Evolutionary conservation across 192 early-diverging fungal genomes (phyloP), one percentile per base, ranked within the genome.

Genomic region (Rhizoclosmatium globosum): DNA sequence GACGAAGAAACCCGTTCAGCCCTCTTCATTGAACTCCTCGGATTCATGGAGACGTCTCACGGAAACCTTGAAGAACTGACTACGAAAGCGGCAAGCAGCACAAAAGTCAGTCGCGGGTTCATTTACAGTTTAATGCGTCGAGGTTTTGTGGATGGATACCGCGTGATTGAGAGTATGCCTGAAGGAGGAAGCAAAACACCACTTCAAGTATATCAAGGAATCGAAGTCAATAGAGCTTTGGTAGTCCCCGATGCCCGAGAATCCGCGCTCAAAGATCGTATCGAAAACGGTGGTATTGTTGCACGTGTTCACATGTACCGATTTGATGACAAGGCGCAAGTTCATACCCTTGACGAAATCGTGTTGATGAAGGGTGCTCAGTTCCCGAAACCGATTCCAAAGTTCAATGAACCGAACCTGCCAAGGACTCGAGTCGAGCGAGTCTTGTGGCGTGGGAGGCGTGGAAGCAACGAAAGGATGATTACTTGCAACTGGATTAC

Each of bases 1-100:
- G 76, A 71, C 3, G 84, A 81, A 64, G 68, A 44, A 41, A 72
- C 79, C 46, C 84, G 85, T 45, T 58, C 77, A 47, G 80, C 79
- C 11, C 57, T 84, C 7, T 80, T 87, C 46, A 84, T 86, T 11
- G 87, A 88, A 69, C 70, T 88, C 76, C 69, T 88, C 4, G 85
- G 85, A 9, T 85, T 81, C 72, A 88, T 88, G 87, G 83, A 88
- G 69, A 78, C 85, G 9, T 82, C 81, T 31, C 71, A 79, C 67
- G 87, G 87, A 19, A 82, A 79, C 62, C 47, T 88, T 9, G 83
- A 85, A 59, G 87, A 88, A 64, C 70, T 85, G 2, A 62, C 64
- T 7, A 81, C 80, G 7, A 84, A 85, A 48, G 76, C 79, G 23
- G 71, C 76, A 56, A 71, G 19, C 17, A 43, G 71, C 4, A 88